Evolutionary conservation across 306 rosid species (phyloP), one percentile per base, ranked within the genome.

Genomic region (Casuarina equisetifolia): DNA sequence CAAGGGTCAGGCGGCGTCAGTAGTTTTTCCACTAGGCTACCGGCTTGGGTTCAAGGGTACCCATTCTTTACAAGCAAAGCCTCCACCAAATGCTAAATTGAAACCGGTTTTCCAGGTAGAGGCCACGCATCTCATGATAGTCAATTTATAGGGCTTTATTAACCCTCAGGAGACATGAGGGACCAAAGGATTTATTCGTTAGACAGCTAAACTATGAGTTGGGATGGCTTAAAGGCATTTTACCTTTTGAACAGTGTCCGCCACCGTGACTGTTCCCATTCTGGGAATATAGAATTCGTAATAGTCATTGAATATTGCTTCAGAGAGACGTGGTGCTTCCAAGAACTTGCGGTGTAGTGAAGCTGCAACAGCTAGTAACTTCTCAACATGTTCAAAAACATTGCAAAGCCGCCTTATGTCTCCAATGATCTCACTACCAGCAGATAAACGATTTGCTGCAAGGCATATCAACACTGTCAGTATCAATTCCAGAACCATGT

Each of bases 341-440:
- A 77, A 61, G 77, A 92, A 89, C 82, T 92, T 92, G 59, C 93
- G 91, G 81, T 91, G 94, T 74, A 96, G 98, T 81, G 99, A 92
- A 75, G 97, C 97, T 77, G 97, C 93, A 51, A 90, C 67, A 16
- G 83, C 78, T 71, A 96, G 76, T 72, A 92, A 85, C 78, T 88
- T 92, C 88, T 96, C 98, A 51, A 96, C 86, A 80, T 81, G 94
- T 74, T 91, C 98, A 67, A 92, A 89, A 86, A 84, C 92, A 63
- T 76, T 87, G 76, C 85, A 87, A 40, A 96, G 81, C 76, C 84
- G 85, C 80, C 84, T 85, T 20, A 92, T 81, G 86, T 96, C 97
- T 68, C 87, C 92, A 77, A 90, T 63, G 13, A 83, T 89, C 66
- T 96, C 96, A 75, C 96, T 85, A 58, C 83, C 96, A 13, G 86